A percentile compares a stretch with the other conserved stretches of the same genome.
phyloP scores from a whole-genome alignment of 1,284 basidiomycete species.

The Boletus mariae region DNA sequence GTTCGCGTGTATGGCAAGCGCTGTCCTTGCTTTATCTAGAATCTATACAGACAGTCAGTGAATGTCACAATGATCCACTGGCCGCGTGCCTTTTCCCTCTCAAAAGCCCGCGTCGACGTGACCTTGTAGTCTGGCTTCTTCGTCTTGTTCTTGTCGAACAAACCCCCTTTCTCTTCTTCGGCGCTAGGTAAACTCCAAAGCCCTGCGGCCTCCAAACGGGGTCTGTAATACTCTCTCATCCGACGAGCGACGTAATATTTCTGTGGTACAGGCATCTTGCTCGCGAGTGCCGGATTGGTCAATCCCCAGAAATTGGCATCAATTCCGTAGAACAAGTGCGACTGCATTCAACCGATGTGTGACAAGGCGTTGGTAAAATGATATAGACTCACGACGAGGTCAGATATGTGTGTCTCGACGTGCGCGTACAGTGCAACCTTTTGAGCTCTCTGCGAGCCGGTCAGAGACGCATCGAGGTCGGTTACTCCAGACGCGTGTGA shows the following conservation, averaged over 20 bases:
- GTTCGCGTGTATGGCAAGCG: constrained; percentile 55
- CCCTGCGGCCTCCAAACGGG: constrained; percentile 57
- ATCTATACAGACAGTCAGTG: constrained; percentile 40
- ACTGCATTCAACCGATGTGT: constrained; percentile 30
- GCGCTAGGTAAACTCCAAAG: constrained; percentile 53
- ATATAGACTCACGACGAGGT: constrained; percentile 55
- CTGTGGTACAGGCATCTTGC: constrained; percentile 61
- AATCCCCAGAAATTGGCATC: constrained; percentile 58
- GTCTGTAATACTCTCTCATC: constrained; percentile 52
- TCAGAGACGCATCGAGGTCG: constrained; percentile 47
- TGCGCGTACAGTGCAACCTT: constrained; percentile 60
- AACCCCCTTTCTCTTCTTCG: constrained; percentile 39
- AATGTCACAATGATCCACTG: neutral
- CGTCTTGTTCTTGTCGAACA: constrained; percentile 36
- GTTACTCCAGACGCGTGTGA: constrained; percentile 24
- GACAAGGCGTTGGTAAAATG: neutral
- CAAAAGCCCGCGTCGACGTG: constrained; percentile 50
- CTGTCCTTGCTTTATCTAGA: constrained; percentile 52
- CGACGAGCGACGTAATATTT: constrained; percentile 68
- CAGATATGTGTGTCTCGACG: constrained; percentile 61
- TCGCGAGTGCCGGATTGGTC: constrained; percentile 51
- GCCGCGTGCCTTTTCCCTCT: constrained; percentile 54
- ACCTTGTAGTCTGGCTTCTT: constrained; percentile 41
- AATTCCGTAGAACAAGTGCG: constrained; percentile 59
- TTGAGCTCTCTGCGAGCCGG: constrained; percentile 46